Evolutionary conservation across 2,329 filamentous ascomycete genomes (phyloP).

Genomic region (Bisporella sp.): DNA sequence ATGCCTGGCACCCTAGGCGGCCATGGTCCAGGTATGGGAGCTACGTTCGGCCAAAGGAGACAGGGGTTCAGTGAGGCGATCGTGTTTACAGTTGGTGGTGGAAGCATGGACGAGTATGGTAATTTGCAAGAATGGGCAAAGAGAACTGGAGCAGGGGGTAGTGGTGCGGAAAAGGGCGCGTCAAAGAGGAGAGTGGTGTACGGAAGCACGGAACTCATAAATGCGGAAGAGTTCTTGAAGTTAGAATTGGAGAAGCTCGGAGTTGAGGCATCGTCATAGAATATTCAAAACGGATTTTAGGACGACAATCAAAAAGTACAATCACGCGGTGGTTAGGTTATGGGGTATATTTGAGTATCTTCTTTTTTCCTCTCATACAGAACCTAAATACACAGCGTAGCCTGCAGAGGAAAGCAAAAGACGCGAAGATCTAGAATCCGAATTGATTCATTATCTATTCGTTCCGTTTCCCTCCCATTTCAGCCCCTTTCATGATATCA

Average conservation of each 20-base stretch:
- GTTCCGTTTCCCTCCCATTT: too few relatives aligned
- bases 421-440: too few relatives aligned
- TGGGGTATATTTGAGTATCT: too few relatives aligned
- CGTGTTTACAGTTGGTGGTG: conserved; percentile 91
- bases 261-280: conserved; percentile 34
- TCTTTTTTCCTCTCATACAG: not conserved
- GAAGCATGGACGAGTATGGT: conserved; percentile 98
- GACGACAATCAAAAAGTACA: too few relatives aligned
- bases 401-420: not conserved
- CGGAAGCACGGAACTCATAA: conserved; percentile 80
- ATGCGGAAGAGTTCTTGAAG: conserved; percentile 58
- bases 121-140: conserved; percentile 95
- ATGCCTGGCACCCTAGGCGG: conserved; percentile 40
- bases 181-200: conserved; percentile 83
- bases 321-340: too few relatives aligned
- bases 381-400: not conserved
- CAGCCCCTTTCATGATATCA: too few relatives aligned
- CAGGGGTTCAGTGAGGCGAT: conserved; percentile 87
- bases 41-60: conserved; percentile 83
- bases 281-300: too few relatives aligned
- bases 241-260: conserved; percentile 58
- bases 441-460: too few relatives aligned
- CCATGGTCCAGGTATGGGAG: conserved; percentile 56
- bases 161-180: conserved; percentile 41
- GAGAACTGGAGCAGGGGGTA: conserved; percentile 51